Conservation (phyloP, 352 stramenopile species). For the Thraustotheca clavata region DNA sequence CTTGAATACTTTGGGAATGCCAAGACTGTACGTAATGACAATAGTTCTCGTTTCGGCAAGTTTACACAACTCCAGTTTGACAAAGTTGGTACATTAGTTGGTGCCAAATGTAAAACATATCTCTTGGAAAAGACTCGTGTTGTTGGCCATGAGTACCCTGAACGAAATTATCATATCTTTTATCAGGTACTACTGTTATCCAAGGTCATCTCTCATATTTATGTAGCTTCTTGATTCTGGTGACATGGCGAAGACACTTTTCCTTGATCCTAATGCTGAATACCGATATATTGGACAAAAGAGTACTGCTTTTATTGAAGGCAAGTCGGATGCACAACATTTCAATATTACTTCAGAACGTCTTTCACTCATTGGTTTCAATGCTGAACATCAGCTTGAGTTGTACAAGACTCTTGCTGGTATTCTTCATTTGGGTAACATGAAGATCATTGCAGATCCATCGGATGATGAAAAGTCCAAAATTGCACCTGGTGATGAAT, state of each 20-base stretch:
- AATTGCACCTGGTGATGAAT: slow-evolving; percentile 38
- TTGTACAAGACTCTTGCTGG: slow-evolving; percentile 90
- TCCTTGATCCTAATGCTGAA: slow-evolving; percentile 36
- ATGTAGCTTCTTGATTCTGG: slow-evolving; percentile 34
- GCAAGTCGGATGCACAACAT: slow-evolving; percentile 31
- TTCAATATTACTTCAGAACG: slow-evolving; percentile 30
- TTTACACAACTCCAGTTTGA: slow-evolving; percentile 96
- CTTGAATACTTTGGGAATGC: slow-evolving; percentile 98
- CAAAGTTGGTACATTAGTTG: slow-evolving; percentile 66
- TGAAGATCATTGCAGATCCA: slow-evolving; percentile 67
- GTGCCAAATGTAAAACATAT: slow-evolving; percentile 93
- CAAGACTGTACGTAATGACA: slow-evolving; percentile 96
- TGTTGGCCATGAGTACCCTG: slow-evolving; percentile 87
- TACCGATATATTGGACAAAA: slow-evolving; percentile 64
- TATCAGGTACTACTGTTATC: slow-evolving; percentile 92
- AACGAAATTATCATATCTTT: slow-evolving; percentile 97
- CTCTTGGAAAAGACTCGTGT: slow-evolving; percentile 96
- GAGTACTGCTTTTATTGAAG: slow-evolving; percentile 53
- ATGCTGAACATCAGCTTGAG: slow-evolving; percentile 69
- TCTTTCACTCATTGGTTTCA: slow-evolving; percentile 72
- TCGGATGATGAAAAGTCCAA: slow-evolving; percentile 72
- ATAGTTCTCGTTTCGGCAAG: slow-evolving; percentile 95
- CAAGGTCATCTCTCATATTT: not conserved
- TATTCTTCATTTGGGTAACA: slow-evolving; percentile 93
- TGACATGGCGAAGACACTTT: slow-evolving; percentile 35